These are phyloP conservation scores for Forsythia suspensa DNA, from an alignment of 257 asterid species.

Conservation along the genomic window DNA sequence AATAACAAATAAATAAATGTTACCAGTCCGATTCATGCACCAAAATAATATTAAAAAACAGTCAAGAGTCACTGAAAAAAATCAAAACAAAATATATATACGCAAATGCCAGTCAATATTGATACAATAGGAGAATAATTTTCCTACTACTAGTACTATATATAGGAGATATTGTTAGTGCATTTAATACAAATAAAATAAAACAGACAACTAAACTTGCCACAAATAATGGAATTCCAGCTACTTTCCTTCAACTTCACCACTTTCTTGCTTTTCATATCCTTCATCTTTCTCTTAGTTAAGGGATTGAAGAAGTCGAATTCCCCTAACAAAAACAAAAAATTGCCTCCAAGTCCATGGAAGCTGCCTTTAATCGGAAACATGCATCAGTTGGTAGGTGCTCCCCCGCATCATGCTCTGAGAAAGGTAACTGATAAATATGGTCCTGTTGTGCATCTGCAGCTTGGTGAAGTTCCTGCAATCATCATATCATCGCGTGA, in stretches of 20 bases:
- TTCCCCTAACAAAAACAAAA: neutral
- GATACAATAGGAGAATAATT: neutral
- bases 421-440: neutral
- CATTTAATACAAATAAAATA: neutral
- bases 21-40: too few species aligned
- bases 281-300: neutral
- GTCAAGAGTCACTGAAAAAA: neutral
- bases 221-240: neutral
- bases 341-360: slow-evolving; percentile 1
- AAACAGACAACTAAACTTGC: neutral
- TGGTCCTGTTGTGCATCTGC: neutral
- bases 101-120: neutral
- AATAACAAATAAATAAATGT: too few species aligned
- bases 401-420: neutral
- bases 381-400: neutral
- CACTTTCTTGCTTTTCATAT: neutral
- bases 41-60: too few species aligned
- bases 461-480: neutral
- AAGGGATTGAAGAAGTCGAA: neutral
- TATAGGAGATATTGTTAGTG: neutral
- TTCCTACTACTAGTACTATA: too few species aligned
- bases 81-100: neutral
- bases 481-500: neutral
- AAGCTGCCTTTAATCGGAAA: neutral
- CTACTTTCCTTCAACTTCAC: neutral